Evolutionary conservation across 805 yeast species (phyloP), one percentile per base, ranked within the genome.

Genomic region (Nakazawaea ishiwadae): DNA sequence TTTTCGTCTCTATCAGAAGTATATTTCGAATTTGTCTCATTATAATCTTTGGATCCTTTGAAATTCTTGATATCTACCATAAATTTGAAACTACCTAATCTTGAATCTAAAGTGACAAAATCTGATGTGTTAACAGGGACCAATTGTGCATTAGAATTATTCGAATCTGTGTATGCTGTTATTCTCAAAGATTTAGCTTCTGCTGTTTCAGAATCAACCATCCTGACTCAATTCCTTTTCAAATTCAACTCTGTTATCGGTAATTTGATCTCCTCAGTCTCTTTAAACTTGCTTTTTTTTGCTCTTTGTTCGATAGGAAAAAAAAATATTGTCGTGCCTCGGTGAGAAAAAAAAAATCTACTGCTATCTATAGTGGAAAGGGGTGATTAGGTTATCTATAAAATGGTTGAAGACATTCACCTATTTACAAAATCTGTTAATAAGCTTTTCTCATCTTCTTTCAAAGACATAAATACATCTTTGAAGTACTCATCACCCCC

Each of bases 401-500:
- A 12, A n/a, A n/a, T 19, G 11, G 31, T n/a, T 56, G 46, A 60
- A 72, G 3, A 69, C 61, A 8, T 10, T 23, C 12, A 75, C 61
- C 45, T 62, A 21, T 66, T 31, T 5, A 42, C 38, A 19, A 42
- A 37, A 28, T 79, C 83, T 1, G 79, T 66, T 17, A 82, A 54
- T 2, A 65, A 51, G 45, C 62, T 69, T 56, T 72, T 79, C 47
- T 82, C 88, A 5, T 68, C 68, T 15, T 77, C 82, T 15, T 58
- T 52, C 27, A 81, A 59, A 6, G 55, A 47, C 11, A 66, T 67
- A 52, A 79, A 82, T 40, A 75, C 71, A 5, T 57, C 52, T 50
- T 68, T 70, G 63, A 82, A 82, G n/a, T 66, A 58, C 18, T 59
- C 63, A 43, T 66, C 70, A 1, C 57, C 32, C 12, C 42, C 39